Evolutionary conservation across 2,329 filamentous ascomycete genomes (phyloP).

Genomic region (Xylariaceae sp.): DNA sequence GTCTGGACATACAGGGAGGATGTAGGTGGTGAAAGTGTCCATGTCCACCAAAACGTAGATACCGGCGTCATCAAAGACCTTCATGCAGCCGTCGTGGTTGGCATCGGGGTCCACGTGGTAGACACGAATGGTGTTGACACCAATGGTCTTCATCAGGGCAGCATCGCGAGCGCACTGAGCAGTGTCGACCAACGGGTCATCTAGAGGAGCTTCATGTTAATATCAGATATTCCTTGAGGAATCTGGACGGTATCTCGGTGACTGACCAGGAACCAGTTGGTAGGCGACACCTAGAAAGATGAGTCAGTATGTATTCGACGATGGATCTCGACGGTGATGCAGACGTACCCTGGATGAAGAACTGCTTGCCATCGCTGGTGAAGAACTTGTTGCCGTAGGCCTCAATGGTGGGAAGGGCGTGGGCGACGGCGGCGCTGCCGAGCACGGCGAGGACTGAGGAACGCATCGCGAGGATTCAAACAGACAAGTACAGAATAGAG

Average conservation of each 20-base stretch:
- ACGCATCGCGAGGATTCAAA: conserved; percentile 34
- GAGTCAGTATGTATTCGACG: conserved; percentile 8
- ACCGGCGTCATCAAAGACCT: conserved; percentile 68
- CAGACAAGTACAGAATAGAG: not conserved
- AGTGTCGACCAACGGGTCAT: conserved; percentile 71
- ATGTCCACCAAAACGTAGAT: conserved; percentile 84
- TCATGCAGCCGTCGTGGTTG: conserved; percentile 77
- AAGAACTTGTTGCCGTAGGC: conserved; percentile 79
- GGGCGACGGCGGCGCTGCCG: conserved; percentile 31
- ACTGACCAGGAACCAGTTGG: conserved; percentile 45
- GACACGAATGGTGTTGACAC: conserved; percentile 78
- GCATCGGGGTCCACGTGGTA: conserved; percentile 74
- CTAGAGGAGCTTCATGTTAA: conserved; percentile 25
- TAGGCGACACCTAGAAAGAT: conserved; percentile 63
- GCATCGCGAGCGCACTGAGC: conserved; percentile 74
- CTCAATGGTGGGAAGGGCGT: conserved; percentile 45
- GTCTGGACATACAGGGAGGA: conserved; percentile 49
- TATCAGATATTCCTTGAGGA: not conserved
- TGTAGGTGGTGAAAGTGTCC: conserved; percentile 67
- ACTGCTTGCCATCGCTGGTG: conserved; percentile 71
- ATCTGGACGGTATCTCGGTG: not conserved
- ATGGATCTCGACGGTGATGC: not conserved
- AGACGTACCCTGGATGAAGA: conserved; percentile 70
- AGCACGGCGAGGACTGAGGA: conserved; percentile 34
- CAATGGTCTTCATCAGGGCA: conserved; percentile 70